Conservation (phyloP, 2,329 filamentous ascomycete species). For the Colletotrichum sp. region DNA sequence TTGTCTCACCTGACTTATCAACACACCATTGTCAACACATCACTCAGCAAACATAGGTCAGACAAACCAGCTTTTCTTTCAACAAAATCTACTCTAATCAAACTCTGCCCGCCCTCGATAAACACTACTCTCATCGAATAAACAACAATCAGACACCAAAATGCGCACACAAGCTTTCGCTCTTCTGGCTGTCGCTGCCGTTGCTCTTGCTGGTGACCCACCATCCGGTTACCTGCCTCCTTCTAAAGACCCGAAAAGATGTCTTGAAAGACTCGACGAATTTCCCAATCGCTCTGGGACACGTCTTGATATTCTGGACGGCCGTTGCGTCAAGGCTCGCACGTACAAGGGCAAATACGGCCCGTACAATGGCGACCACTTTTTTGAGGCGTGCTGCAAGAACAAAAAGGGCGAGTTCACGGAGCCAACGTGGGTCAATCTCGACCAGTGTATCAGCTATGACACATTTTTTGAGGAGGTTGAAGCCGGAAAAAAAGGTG, state of each 20-base stretch:
- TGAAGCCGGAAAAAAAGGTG: background rate
- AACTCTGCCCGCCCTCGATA: background rate
- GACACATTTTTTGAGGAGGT: background rate
- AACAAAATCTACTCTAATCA: background rate
- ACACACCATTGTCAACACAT: background rate
- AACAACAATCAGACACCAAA: background rate
- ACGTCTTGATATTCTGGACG: background rate
- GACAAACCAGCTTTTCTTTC: background rate
- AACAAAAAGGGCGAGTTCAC: background rate
- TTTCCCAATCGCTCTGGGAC: background rate
- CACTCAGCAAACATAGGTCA: background rate
- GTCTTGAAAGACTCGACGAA: background rate
- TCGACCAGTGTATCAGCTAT: background rate
- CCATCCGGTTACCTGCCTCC: background rate
- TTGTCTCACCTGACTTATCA: background rate
- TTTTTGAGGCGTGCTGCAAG: background rate
- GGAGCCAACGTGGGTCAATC: background rate
- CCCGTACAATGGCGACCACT: background rate
- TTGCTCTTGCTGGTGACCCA: background rate
- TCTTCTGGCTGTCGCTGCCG: background rate
- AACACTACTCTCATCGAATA: background rate
- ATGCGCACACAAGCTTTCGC: background rate
- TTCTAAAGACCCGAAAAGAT: background rate
- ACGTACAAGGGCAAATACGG: constrained; percentile 1
- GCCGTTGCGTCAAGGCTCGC: background rate